Base-by-base conservation (phyloP, 2,329 filamentous ascomycete genomes). In the Cryphonectria parasitica region DNA sequence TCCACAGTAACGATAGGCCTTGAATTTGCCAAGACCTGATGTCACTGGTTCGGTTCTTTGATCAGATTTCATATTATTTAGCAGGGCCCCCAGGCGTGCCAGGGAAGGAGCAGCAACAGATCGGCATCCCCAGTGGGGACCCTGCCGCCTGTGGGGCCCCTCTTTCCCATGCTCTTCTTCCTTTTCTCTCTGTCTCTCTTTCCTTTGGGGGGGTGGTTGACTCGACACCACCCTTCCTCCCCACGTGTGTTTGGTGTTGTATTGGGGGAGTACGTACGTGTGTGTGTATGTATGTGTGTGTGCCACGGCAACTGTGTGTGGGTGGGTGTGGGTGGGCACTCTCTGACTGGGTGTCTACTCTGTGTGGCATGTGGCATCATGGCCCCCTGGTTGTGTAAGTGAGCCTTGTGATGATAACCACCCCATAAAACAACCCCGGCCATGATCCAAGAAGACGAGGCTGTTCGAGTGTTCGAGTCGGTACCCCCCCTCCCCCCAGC, bases 11-110 rank as follows among this genome's bases (percentile, higher is more conserved):
- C 58, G 31, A 39, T 61, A 34, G 58, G 58, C 19, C 58, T 36
- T 25, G 31, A n/a, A 2, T 19, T 19, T 19, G 58, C 58, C 58
- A 61, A 61, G 58, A 11, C 31, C 11, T 39, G 19, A 61, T 61
- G 22, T 61, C 58, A 61, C 31, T 61, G 58, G 58, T 17, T 61
- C 31, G 58, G 17, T 25, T 13, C 54, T 61, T 34, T n/a, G 11
- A 39, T 61, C 34, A 61, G 31, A 58, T 58, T 58, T 58, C 54
- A 58, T 31, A 58, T 58, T 28, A 49, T 49, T 49, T n/a, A 8
- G 45, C 45, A 49, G 45, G 45, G 45, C 45, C 45, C 45, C 45
- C 19, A n/a, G 45, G 45, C 45, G 45, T 28, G 54, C 22, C 25
- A 58, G 52, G 52, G 10, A 28, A 56, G 54, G 13, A 28, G 54